Evolutionary conservation across 2,329 filamentous ascomycete genomes (phyloP).

Genomic region (Passalora sequoiae): DNA sequence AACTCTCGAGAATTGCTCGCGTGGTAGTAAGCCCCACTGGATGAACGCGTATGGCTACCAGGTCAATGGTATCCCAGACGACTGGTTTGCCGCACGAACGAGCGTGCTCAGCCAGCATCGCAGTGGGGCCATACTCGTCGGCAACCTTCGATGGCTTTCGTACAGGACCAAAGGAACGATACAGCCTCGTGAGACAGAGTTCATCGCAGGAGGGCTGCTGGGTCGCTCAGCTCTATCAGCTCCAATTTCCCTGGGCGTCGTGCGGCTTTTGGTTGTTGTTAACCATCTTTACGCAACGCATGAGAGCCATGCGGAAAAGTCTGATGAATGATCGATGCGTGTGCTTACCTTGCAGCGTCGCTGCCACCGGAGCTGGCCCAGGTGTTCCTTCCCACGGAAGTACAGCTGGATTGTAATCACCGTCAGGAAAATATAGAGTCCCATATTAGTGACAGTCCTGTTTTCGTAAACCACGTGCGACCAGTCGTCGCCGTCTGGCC

Average conservation of each 20-base stretch:
- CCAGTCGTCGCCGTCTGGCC: not conserved
- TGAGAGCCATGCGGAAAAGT: not conserved
- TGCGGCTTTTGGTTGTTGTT: constrained; percentile 1
- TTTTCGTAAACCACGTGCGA: not conserved
- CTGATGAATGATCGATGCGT: not conserved
- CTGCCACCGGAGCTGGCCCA: not conserved
- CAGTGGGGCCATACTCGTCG: constrained; percentile 1
- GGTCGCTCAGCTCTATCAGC: not conserved
- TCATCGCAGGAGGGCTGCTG: not conserved
- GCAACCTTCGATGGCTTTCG: constrained; percentile 1
- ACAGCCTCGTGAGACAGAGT: not conserved
- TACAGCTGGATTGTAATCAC: not conserved
- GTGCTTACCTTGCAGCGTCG: not conserved
- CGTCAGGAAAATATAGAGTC: not conserved
- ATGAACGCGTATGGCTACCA: not conserved
- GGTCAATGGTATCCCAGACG: not conserved
- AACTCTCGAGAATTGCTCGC: too few species aligned
- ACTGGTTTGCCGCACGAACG: not conserved
- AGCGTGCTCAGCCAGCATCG: not conserved
- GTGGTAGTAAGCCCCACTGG: not conserved
- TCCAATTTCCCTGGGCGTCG: not conserved
- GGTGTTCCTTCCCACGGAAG: not conserved
- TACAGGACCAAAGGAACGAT: not conserved
- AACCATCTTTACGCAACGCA: not conserved
- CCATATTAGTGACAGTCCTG: constrained; percentile 3